A percentile compares a stretch with the other conserved stretches of the same genome.
These are phyloP conservation scores for Flueggea neowawraea DNA, from an alignment of 441 rosid genomes.

Conservation along the genomic window DNA sequence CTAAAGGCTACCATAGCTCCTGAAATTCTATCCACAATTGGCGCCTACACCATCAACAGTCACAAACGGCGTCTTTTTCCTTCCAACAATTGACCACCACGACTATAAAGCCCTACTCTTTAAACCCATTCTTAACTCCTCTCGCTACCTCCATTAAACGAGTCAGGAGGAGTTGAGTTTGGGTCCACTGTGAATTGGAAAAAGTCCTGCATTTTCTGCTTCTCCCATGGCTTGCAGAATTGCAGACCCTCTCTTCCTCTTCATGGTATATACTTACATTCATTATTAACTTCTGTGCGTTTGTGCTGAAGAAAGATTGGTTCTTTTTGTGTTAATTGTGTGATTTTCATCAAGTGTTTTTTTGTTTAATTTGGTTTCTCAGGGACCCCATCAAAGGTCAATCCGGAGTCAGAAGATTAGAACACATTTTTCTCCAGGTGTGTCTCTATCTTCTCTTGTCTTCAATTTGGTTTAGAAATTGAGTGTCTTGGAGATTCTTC, in stretches of 20 bases:
- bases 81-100: background rate
- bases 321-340: background rate
- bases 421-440: constrained; percentile 57
- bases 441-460: constrained; percentile 1
- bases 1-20: background rate
- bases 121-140: background rate
- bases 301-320: background rate
- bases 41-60: too few species aligned
- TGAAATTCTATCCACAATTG: background rate
- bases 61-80: background rate
- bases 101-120: background rate
- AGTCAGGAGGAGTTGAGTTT: background rate
- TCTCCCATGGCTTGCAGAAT: constrained; percentile 61
- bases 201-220: constrained; percentile 12
- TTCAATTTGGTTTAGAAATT: background rate
- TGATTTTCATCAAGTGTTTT: constrained; percentile 3
- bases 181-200: background rate
- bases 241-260: constrained; percentile 54
- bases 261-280: constrained; percentile 33
- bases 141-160: background rate
- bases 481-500: background rate
- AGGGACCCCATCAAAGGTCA: constrained; percentile 57
- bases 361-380: constrained; percentile 19
- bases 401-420: constrained; percentile 33
- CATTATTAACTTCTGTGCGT: background rate